Conservation (phyloP, 2,329 filamentous ascomycete species). For the Colletotrichum liriopes region DNA sequence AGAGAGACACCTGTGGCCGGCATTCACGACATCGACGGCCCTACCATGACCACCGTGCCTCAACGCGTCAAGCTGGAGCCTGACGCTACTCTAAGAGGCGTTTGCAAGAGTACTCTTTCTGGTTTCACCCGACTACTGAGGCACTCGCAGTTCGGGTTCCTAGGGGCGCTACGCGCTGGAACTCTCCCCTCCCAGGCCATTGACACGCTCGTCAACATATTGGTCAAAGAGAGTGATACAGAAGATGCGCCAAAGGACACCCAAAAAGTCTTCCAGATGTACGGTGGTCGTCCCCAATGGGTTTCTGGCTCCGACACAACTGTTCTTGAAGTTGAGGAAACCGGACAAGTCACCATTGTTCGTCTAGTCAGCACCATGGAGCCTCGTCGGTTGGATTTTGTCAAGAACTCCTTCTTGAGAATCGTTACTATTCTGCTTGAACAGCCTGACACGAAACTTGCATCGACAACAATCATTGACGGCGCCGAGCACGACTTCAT, state of each 20-base stretch:
- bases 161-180: conserved; percentile 35
- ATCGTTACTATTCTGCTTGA: conserved; percentile 14
- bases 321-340: conserved; percentile 17
- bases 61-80: conserved; percentile 46
- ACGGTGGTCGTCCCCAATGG: conserved; percentile 26
- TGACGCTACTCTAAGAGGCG: conserved; percentile 46
- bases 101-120: conserved; percentile 38
- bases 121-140: conserved; percentile 41
- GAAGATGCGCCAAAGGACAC: neutral
- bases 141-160: conserved; percentile 49
- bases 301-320: conserved; percentile 6
- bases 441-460: conserved; percentile 3
- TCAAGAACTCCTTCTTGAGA: conserved; percentile 29
- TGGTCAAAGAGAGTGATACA: conserved; percentile 10
- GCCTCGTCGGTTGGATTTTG: conserved; percentile 21
- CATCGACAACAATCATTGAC: conserved; percentile 16
- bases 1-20: conserved; percentile 61
- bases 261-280: conserved; percentile 25
- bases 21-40: conserved; percentile 62
- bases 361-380: conserved; percentile 32
- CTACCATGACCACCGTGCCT: conserved; percentile 55
- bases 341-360: neutral
- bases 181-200: conserved; percentile 15
- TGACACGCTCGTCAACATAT: conserved; percentile 44
- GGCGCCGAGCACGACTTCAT: conserved; percentile 19